Conservation (phyloP, 1,284 basidiomycete genomes). For the Schizophyllum amplum region DNA sequence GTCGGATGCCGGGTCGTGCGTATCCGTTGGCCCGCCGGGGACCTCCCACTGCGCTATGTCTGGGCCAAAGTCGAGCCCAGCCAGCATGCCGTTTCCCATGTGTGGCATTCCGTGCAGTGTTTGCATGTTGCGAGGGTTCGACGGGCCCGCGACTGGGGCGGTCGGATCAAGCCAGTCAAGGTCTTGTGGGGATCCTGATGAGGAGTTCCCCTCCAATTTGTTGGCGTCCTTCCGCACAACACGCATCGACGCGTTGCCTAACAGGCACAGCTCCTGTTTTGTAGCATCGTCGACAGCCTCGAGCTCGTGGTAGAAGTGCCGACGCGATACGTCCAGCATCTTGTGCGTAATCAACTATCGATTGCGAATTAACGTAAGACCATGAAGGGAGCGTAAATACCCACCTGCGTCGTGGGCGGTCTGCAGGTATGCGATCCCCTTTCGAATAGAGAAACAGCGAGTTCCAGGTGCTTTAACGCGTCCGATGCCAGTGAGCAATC, state of each 20-base stretch:
- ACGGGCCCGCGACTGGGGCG: too few relatives aligned
- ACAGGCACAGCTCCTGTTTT: neutral
- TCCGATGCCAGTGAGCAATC: constrained; percentile 31
- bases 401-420: constrained; percentile 32
- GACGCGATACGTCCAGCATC: neutral
- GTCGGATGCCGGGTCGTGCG: neutral
- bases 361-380: neutral
- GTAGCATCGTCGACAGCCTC: neutral
- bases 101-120: too few relatives aligned
- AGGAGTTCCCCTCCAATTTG: neutral
- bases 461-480: constrained; percentile 32
- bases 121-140: too few relatives aligned
- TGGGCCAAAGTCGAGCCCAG: neutral
- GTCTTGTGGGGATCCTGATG: neutral
- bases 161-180: too few relatives aligned
- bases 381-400: constrained; percentile 3
- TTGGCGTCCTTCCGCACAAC: neutral
- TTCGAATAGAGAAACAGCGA: constrained; percentile 31
- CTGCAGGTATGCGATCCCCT: constrained; percentile 32
- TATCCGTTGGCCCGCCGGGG: too few relatives aligned
- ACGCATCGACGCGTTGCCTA: neutral
- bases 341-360: neutral
- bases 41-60: neutral
- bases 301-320: neutral
- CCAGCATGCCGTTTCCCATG: too few relatives aligned